These are phyloP conservation scores for Pelargonium cotyledonis DNA, from an alignment of 441 rosid genomes.

Conservation along the genomic window DNA sequence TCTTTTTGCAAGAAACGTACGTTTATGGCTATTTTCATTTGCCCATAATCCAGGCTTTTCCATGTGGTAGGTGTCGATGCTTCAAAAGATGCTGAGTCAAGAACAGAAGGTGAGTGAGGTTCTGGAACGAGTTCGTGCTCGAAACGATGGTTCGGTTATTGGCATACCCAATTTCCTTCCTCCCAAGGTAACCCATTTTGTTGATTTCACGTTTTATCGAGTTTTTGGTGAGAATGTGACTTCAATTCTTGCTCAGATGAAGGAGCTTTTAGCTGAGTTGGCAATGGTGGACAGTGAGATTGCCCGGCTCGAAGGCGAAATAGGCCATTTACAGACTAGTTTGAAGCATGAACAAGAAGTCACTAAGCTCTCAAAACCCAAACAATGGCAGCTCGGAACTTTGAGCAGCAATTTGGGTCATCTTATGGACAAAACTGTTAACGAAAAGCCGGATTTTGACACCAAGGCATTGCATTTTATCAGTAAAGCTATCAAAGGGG, in stretches of 20 bases:
- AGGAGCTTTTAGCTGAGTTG: constrained; percentile 67
- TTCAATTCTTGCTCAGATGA: constrained; percentile 36
- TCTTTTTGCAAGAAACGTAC: neutral
- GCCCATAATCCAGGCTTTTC: neutral
- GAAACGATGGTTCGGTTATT: constrained; percentile 32
- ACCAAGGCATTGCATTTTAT: constrained; percentile 86
- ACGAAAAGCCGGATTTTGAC: constrained; percentile 46
- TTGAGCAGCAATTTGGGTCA: constrained; percentile 14
- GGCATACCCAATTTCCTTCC: constrained; percentile 66
- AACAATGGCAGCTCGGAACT: constrained; percentile 31
- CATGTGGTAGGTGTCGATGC: constrained; percentile 45
- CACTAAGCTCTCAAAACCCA: constrained; percentile 40
- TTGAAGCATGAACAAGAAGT: constrained; percentile 55
- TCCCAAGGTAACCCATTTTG: constrained; percentile 47
- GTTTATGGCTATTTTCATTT: neutral
- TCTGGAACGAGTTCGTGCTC: constrained; percentile 45
- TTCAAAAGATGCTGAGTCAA: constrained; percentile 66
- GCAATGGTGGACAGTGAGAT: constrained; percentile 75
- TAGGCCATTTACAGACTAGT: constrained; percentile 49
- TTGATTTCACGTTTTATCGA: neutral
- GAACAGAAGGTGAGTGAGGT: constrained; percentile 70
- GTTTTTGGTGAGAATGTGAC: neutral
- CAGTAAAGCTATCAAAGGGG: constrained; percentile 80
- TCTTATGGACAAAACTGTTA: constrained; percentile 8
- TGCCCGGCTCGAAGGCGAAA: constrained; percentile 58